Evolutionary conservation across 192 early-diverging fungal genomes (phyloP).

Genomic region (Dissophora globulifera): DNA sequence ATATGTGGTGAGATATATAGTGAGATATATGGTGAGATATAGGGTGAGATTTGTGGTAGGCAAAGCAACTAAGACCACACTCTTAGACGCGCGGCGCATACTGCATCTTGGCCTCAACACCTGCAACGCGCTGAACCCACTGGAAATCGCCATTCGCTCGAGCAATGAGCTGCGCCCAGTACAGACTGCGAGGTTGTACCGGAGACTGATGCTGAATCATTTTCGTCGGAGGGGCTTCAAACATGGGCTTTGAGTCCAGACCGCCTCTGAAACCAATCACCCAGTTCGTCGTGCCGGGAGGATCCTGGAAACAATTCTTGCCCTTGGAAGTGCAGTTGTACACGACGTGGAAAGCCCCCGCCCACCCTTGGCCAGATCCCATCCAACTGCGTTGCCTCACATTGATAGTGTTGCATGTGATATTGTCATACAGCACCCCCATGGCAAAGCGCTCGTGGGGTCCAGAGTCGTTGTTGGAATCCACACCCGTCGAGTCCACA

Average conservation of each 20-base stretch:
- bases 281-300: constrained; percentile 39
- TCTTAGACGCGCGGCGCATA: constrained; percentile 23
- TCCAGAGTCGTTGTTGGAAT: constrained; percentile 46
- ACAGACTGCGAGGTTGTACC: constrained; percentile 31
- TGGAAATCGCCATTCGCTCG: constrained; percentile 36
- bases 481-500: constrained; percentile 41
- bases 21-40: no score
- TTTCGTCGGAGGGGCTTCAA: constrained; percentile 2
- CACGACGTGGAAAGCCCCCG: constrained; percentile 43
- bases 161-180: constrained; percentile 40
- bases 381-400: constrained; percentile 39
- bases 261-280: constrained; percentile 30
- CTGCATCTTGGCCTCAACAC: constrained; percentile 12
- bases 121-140: constrained; percentile 28
- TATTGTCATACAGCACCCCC: constrained; percentile 48
- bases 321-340: constrained; percentile 33
- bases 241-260: neutral
- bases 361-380: constrained; percentile 53
- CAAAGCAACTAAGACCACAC: no score
- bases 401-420: constrained; percentile 34
- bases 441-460: constrained; percentile 51
- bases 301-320: constrained; percentile 46
- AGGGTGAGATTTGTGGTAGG: no score
- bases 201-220: neutral
- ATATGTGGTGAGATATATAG: no score